Conservation (phyloP, 1,284 basidiomycete species). For the Sporisorium exsertum region DNA sequence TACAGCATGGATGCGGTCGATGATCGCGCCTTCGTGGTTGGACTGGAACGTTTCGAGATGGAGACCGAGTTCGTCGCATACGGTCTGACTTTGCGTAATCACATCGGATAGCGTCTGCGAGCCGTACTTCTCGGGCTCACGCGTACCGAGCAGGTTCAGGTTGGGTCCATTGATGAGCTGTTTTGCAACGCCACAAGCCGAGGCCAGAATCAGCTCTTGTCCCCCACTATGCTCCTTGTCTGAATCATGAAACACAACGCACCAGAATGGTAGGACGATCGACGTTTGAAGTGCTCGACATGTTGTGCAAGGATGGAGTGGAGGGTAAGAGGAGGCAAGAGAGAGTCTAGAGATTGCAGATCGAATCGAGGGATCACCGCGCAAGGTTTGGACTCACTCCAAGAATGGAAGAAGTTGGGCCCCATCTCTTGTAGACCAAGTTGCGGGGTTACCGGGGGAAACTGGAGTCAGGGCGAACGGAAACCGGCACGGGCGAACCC, state of each 20-base stretch:
- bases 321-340: background rate
- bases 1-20: slow-evolving; percentile 66
- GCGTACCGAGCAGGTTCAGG: slow-evolving; percentile 68
- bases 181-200: background rate
- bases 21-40: slow-evolving; percentile 68
- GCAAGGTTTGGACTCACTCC: too few species aligned
- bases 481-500: background rate
- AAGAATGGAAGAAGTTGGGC: too few species aligned
- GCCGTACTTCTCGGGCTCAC: slow-evolving; percentile 69
- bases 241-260: background rate
- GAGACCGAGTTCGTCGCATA: slow-evolving; percentile 4
- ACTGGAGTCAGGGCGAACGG: too few species aligned
- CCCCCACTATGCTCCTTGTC: background rate
- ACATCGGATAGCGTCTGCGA: slow-evolving; percentile 62
- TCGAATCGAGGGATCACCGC: too few species aligned
- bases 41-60: slow-evolving; percentile 59
- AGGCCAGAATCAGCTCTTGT: slow-evolving; percentile 1
- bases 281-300: slow-evolving; percentile 1
- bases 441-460: background rate
- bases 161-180: slow-evolving; percentile 65
- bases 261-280: slow-evolving; percentile 14
- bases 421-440: too few species aligned
- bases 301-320: background rate
- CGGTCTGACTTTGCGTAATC: background rate
- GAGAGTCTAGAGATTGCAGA: too few species aligned